Percentiles rank a stretch among this genome's conserved stretches.
These are phyloP conservation scores for Madurella fahalii DNA, from an alignment of 2,329 filamentous ascomycete species.

Conservation along the genomic window DNA sequence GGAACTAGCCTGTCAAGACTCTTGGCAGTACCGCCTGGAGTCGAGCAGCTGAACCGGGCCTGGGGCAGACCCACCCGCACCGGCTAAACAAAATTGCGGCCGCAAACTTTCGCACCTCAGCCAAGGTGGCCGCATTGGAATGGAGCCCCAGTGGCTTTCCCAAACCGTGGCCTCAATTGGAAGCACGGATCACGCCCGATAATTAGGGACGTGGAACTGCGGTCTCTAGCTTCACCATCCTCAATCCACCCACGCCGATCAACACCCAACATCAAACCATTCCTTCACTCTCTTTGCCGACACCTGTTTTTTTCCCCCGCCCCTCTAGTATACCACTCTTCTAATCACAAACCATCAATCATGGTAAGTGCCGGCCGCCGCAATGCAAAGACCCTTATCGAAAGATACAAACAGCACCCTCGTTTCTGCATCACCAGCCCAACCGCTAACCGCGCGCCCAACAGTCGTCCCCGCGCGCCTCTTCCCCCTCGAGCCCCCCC, in stretches of 20 bases:
- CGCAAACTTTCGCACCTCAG: slow-evolving; percentile 1
- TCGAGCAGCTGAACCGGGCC: no score
- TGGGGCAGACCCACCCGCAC: no score
- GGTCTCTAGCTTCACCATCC: slow-evolving; percentile 34
- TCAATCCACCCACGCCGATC: slow-evolving; percentile 28
- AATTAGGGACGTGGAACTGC: slow-evolving; percentile 29
- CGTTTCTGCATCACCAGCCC: not conserved
- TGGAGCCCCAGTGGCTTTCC: slow-evolving; percentile 20
- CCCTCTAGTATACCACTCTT: slow-evolving; percentile 14
- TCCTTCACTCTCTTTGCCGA: slow-evolving; percentile 18
- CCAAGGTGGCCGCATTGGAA: no score
- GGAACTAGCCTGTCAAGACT: no score
- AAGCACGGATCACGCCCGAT: slow-evolving; percentile 33
- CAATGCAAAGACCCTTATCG: not conserved
- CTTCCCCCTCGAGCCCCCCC: slow-evolving; percentile 49
- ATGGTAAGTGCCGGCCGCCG: slow-evolving; percentile 18
- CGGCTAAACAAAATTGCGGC: slow-evolving; percentile 20
- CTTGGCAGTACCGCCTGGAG: no score
- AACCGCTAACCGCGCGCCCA: slow-evolving; percentile 14
- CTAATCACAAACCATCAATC: slow-evolving; percentile 14
- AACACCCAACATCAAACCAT: slow-evolving; percentile 22
- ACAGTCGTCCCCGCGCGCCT: slow-evolving; percentile 56
- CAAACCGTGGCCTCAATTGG: slow-evolving; percentile 37
- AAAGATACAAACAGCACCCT: not conserved
- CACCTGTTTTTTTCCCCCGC: slow-evolving; percentile 2